Base-by-base conservation (phyloP, 1,284 basidiomycete species). In the Moesziomyces sp. region DNA sequence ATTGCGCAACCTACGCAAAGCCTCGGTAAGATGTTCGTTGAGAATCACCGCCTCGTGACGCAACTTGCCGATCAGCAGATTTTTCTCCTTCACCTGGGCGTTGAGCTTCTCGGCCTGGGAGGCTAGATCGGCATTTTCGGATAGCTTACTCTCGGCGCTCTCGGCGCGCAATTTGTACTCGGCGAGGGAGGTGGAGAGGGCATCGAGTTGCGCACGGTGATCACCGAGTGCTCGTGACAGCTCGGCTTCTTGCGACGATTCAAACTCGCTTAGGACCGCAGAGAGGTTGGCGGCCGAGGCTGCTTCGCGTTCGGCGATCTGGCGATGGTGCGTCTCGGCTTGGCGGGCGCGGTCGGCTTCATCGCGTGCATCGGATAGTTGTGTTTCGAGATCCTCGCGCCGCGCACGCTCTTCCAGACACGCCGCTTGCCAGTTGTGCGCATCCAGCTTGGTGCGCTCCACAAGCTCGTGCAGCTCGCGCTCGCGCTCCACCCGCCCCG, bases 11-110 rank as follows among this genome's bases (percentile, higher is more conserved):
- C 96, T 90, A 16, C 95, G 91, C n/a, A 99, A 88, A 0, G 97
- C 95, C 85, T 98, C 95, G 76, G 94, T 97, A 9, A 99, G 88
- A 80, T 99, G 96, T 82, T 99, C 96, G 80, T 99, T 98, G 81
- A 96, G 90, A 59, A 98, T 69, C 28, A 82, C 53, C 16, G 73
- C 91, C 88, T 98, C 95, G 81, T 99, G 95, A 53, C 95, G 88
- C 71, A 98, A 86, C 84, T 98, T 98, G 52, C 91, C 92, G 45
- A 97, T 93, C 6, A 96, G 87, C 21, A 94, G 86, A 64, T 91
- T 92, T 87, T 98, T 98, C 85, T 98, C 96, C 85, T 94, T 96
- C 49, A 97, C 87, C 77, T 98, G 93, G 79, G 91, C 91, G 1
- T 90, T 89, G 47, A 66, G 24, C 4, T 21, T 51, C 23, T 60